Evolutionary conservation across 108 stramenopile species (phyloP).

Genomic region (Cyclostephanos invisitatus): DNA sequence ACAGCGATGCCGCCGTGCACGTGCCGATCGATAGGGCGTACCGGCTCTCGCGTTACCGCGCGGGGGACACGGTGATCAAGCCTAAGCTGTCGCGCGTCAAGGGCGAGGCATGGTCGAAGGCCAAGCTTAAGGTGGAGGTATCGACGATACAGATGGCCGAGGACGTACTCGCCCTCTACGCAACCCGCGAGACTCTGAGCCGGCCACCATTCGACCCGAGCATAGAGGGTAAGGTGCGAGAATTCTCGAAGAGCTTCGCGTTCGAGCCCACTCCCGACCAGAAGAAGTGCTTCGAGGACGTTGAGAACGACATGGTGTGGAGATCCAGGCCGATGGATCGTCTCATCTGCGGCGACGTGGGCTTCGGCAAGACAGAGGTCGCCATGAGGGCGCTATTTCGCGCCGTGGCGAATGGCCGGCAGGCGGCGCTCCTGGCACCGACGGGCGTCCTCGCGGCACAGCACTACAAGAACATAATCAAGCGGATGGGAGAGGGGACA

Average conservation of each 20-base stretch:
- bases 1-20: constrained; percentile 73
- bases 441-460: constrained; percentile 94
- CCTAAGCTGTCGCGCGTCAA: constrained; percentile 70
- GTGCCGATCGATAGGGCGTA: constrained; percentile 86
- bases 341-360: constrained; percentile 95
- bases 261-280: constrained; percentile 90
- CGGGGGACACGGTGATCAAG: constrained; percentile 74
- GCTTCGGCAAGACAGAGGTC: constrained; percentile 98
- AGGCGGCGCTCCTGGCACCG: constrained; percentile 93
- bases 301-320: constrained; percentile 96
- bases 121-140: constrained; percentile 72
- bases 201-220: constrained; percentile 72
- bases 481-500: constrained; percentile 73
- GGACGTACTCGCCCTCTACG: constrained; percentile 79
- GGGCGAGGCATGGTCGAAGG: constrained; percentile 81
- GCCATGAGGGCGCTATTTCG: constrained; percentile 91
- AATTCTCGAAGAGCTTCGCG: constrained; percentile 75
- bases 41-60: constrained; percentile 76
- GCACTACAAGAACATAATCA: constrained; percentile 78
- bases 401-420: constrained; percentile 78
- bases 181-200: constrained; percentile 72
- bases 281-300: constrained; percentile 79
- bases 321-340: constrained; percentile 94
- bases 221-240: constrained; percentile 57
- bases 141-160: constrained; percentile 79